These are phyloP conservation scores for Pharnaceum exiguum DNA, from an alignment of 148 eudicot genomes.

Conservation along the genomic window DNA sequence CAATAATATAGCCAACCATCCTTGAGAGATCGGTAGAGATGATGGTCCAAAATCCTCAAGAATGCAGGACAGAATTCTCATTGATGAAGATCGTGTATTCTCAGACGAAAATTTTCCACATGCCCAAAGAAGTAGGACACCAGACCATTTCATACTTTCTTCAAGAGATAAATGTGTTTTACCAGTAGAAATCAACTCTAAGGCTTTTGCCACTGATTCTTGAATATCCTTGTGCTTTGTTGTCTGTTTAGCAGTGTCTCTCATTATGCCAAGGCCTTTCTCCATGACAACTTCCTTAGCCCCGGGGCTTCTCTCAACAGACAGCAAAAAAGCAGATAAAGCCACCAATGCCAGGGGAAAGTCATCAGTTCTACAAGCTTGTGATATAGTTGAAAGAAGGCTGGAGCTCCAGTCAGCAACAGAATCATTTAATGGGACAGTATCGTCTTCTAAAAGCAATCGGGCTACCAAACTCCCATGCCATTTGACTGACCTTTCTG, in stretches of 20 bases:
- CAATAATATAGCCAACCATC: constrained; percentile 82
- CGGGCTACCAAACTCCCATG: constrained; percentile 94
- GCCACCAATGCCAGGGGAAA: constrained; percentile 75
- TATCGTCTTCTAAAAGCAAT: constrained; percentile 71
- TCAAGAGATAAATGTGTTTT: constrained; percentile 78
- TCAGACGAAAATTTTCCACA: constrained; percentile 65
- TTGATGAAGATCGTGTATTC: constrained; percentile 60
- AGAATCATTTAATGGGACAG: constrained; percentile 61
- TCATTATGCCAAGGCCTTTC: constrained; percentile 78
- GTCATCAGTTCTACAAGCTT: constrained; percentile 85
- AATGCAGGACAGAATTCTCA: constrained; percentile 61
- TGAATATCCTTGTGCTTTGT: constrained; percentile 64
- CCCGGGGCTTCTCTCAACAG: constrained; percentile 66
- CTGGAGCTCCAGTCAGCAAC: constrained; percentile 87
- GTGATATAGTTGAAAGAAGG: constrained; percentile 81
- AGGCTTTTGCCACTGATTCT: constrained; percentile 84
- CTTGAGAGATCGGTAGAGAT: constrained; percentile 85
- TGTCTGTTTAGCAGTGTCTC: constrained; percentile 73
- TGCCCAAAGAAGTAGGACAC: constrained; percentile 78
- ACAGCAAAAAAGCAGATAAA: constrained; percentile 78
- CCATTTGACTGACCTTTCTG: constrained; percentile 98
- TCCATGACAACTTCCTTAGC: constrained; percentile 75
- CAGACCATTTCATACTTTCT: constrained; percentile 93
- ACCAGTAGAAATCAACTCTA: constrained; percentile 60
- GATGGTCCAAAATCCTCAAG: constrained; percentile 89